Percentiles rank a stretch among this genome's conserved stretches.
phyloP scores from a whole-genome alignment of 306 rosid species.

The Dryas octopetala region DNA sequence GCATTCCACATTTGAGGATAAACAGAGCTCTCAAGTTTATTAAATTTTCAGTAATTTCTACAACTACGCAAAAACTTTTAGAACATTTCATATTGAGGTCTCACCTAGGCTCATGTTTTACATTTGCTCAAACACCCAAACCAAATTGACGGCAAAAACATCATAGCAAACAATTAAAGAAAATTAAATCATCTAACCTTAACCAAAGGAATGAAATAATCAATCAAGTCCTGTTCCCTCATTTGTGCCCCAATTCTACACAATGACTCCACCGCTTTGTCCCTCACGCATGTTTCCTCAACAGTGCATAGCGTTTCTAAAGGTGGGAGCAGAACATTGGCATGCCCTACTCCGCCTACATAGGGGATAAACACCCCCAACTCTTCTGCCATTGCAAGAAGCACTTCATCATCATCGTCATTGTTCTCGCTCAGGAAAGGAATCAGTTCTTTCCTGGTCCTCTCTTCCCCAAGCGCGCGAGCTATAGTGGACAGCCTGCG shows the following conservation, averaged over 20 bases:
- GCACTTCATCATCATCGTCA: slow-evolving; percentile 96
- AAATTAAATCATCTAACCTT: slow-evolving; percentile 53
- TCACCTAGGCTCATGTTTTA: not conserved
- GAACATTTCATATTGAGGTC: not conserved
- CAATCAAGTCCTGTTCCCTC: slow-evolving; percentile 90
- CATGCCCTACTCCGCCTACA: slow-evolving; percentile 92
- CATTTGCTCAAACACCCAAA: not conserved
- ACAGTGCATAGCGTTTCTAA: slow-evolving; percentile 85
- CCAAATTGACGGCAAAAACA: not conserved
- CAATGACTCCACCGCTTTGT: slow-evolving; percentile 88
- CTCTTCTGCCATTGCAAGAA: slow-evolving; percentile 97
- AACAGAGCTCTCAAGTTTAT: not conserved
- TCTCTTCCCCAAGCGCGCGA: slow-evolving; percentile 95
- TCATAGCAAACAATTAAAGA: not conserved
- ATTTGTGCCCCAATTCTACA: slow-evolving; percentile 91
- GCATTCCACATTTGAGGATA: not conserved
- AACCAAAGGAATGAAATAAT: slow-evolving; percentile 75
- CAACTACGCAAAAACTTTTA: not conserved
- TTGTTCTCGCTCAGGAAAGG: slow-evolving; percentile 88
- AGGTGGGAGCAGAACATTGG: slow-evolving; percentile 81
- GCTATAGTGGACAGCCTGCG: slow-evolving; percentile 93
- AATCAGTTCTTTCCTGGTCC: slow-evolving; percentile 87
- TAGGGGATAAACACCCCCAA: slow-evolving; percentile 91
- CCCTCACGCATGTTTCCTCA: slow-evolving; percentile 97
- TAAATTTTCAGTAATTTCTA: not conserved